Conservation (phyloP, 2,329 filamentous ascomycete species). For the Alternaria sp. region DNA sequence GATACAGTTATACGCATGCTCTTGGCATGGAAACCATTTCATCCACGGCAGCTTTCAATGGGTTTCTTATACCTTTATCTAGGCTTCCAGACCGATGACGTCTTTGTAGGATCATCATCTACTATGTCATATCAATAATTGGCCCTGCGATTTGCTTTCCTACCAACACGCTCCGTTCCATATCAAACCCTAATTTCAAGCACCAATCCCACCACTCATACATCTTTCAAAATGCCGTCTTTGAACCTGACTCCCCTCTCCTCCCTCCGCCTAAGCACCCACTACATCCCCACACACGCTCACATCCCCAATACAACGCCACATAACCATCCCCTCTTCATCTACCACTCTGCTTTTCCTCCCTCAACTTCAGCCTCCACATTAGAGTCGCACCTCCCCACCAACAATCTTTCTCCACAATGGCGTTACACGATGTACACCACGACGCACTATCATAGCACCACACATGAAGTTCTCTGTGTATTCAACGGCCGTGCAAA, state of each 20-base stretch:
- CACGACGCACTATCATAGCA: slow-evolving; percentile 72
- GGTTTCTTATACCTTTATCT: not conserved
- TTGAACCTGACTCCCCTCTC: slow-evolving; percentile 55
- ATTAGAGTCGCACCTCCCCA: slow-evolving; percentile 65
- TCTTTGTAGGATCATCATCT: not conserved
- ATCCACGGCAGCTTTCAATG: not conserved
- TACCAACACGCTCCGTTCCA: not conserved
- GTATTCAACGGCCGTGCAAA: slow-evolving; percentile 66
- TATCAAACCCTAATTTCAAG: not conserved
- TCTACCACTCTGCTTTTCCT: slow-evolving; percentile 69
- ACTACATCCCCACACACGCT: slow-evolving; percentile 66
- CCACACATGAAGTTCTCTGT: slow-evolving; percentile 71
- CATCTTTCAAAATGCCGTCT: slow-evolving; percentile 16
- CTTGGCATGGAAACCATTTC: not conserved
- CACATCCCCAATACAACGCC: slow-evolving; percentile 71
- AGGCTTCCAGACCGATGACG: slow-evolving; percentile 2
- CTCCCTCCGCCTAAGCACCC: slow-evolving; percentile 64
- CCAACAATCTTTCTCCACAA: slow-evolving; percentile 64
- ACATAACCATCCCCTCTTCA: slow-evolving; percentile 68
- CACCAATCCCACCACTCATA: not conserved
- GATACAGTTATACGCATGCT: not conserved
- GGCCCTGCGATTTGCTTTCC: too few species aligned
- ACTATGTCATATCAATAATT: not conserved
- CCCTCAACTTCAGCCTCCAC: slow-evolving; percentile 54
- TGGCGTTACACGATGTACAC: slow-evolving; percentile 76